Conservation (phyloP, 768 basidiomycete species). For the Russula lepida region DNA sequence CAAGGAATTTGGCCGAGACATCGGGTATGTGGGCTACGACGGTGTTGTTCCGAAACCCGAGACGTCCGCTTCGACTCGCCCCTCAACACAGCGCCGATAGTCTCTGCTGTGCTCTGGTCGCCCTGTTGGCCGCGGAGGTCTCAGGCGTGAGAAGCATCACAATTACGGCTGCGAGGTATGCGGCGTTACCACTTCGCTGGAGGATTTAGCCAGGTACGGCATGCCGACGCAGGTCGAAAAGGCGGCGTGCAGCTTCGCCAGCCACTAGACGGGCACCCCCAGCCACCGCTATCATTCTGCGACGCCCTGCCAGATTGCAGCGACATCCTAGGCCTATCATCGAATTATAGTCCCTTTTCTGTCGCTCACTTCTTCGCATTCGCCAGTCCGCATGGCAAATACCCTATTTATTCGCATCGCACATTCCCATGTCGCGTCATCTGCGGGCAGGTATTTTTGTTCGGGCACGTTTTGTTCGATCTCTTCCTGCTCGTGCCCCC, state of each 20-base stretch:
- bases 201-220: background rate
- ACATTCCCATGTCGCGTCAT: conserved; percentile 1
- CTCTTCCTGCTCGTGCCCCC: background rate
- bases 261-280: background rate
- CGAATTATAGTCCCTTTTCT: conserved; percentile 4
- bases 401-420: conserved; percentile 16
- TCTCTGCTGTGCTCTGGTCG: background rate
- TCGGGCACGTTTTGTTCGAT: conserved; percentile 4
- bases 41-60: conserved; percentile 69
- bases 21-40: conserved; percentile 62
- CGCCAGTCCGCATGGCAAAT: conserved; percentile 7
- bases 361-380: background rate
- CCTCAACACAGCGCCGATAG: conserved; percentile 15
- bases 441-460: conserved; percentile 4
- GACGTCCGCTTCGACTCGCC: conserved; percentile 4
- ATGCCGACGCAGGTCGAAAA: conserved; percentile 6
- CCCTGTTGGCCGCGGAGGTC: background rate
- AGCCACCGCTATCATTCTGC: background rate
- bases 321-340: background rate
- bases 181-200: background rate
- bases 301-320: background rate
- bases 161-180: background rate
- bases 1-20: conserved; percentile 66
- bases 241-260: background rate
- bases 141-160: background rate